These are phyloP conservation scores for Phoenix dactylifera DNA, from an alignment of 176 grass and related monocot genomes.

Conservation along the genomic window DNA sequence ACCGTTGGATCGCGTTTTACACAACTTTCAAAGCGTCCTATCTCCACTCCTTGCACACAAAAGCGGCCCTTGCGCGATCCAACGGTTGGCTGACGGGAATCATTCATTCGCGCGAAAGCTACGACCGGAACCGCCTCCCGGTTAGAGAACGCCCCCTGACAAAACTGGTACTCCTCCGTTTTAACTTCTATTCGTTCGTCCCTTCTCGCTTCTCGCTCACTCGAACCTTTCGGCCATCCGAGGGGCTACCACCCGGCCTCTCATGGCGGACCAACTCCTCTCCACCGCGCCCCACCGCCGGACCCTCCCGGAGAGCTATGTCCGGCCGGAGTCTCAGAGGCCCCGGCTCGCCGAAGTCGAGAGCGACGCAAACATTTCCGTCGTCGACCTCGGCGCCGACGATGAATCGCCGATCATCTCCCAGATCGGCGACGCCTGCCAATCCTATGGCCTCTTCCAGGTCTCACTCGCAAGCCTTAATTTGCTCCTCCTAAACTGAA, in stretches of 20 bases:
- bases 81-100: too few species aligned
- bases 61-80: too few species aligned
- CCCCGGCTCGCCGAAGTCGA: conserved; percentile 51
- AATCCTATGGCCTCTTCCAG: conserved; percentile 68
- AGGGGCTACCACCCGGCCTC: neutral
- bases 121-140: too few species aligned
- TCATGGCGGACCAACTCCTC: conserved; percentile 52
- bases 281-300: conserved; percentile 33
- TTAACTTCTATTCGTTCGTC: too few species aligned
- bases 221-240: too few species aligned
- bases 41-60: too few species aligned
- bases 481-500: neutral
- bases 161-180: too few species aligned
- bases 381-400: conserved; percentile 43
- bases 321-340: conserved; percentile 47
- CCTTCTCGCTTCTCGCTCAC: too few species aligned
- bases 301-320: conserved; percentile 41
- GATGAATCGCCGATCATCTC: conserved; percentile 24
- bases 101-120: too few species aligned
- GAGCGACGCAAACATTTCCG: conserved; percentile 42
- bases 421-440: conserved; percentile 39
- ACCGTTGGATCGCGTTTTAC: too few species aligned
- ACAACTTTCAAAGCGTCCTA: too few species aligned
- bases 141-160: too few species aligned
- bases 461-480: neutral